Percentiles rank a stretch among this genome's conserved stretches.
These are phyloP conservation scores for Hypocreales sp. DNA, from an alignment of 2,329 filamentous ascomycete genomes.

Conservation along the genomic window DNA sequence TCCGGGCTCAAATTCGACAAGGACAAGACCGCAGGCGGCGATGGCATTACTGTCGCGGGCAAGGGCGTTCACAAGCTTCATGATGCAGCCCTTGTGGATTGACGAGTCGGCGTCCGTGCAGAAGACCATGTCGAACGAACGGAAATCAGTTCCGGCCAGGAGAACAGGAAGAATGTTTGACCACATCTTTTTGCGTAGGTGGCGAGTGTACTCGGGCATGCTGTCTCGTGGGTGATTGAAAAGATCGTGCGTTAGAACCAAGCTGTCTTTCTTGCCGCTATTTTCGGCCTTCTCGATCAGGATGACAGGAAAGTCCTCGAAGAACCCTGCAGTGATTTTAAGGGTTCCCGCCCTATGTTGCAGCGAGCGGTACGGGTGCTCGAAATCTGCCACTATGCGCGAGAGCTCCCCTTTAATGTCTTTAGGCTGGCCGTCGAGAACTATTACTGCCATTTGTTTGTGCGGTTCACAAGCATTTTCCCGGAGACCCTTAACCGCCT, in stretches of 20 bases:
- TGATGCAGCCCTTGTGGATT: constrained; percentile 1
- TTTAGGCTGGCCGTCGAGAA: not conserved
- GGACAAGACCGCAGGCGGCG: not conserved
- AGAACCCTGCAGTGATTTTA: constrained; percentile 1
- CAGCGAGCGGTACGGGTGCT: constrained; percentile 1
- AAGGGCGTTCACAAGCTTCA: not conserved
- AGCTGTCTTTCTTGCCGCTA: constrained; percentile 1
- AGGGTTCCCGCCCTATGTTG: not conserved
- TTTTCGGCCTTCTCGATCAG: not conserved
- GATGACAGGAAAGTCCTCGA: not conserved
- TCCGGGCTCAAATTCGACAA: not conserved
- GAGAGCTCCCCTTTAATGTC: not conserved
- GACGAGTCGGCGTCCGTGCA: constrained; percentile 1
- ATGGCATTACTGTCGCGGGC: not conserved
- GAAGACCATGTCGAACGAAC: not conserved
- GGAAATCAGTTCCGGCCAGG: not conserved
- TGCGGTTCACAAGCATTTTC: not conserved
- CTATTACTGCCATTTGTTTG: not conserved
- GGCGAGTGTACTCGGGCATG: not conserved
- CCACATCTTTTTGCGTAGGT: not conserved
- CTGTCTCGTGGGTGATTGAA: not conserved
- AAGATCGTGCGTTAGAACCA: constrained; percentile 1
- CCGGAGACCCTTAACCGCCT: not conserved
- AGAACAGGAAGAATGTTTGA: not conserved
- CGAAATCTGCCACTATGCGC: not conserved